phyloP scores from a whole-genome alignment of 148 eudicot species.

The Salicornia ramosissima region DNA sequence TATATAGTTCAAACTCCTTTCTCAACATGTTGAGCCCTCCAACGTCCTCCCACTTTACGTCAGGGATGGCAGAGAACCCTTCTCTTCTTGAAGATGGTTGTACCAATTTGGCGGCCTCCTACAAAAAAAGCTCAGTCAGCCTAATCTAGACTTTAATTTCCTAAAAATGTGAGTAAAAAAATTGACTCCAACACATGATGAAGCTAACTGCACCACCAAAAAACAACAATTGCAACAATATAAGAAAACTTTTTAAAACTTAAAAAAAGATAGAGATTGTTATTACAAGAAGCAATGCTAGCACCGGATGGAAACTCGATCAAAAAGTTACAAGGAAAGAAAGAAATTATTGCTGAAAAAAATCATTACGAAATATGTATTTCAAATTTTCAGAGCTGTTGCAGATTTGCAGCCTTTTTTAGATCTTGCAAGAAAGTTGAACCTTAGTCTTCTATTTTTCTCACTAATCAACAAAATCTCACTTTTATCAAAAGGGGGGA shows the following conservation, averaged over 20 bases:
- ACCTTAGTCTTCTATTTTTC: neutral
- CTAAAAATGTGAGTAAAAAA: no score
- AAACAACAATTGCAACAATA: no score
- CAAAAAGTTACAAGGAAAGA: neutral
- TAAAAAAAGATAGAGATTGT: no score
- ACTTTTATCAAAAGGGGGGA: neutral
- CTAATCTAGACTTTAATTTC: no score
- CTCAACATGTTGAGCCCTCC: slow-evolving; percentile 59
- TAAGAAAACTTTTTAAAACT: no score
- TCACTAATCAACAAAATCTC: neutral
- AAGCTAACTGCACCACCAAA: no score
- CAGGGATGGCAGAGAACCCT: slow-evolving; percentile 76
- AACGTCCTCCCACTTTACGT: slow-evolving; percentile 81
- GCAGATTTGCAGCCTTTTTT: neutral
- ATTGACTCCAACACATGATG: no score
- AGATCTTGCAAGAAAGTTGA: neutral
- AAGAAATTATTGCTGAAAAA: neutral
- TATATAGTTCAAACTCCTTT: slow-evolving; percentile 47
- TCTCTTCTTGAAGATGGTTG: slow-evolving; percentile 90
- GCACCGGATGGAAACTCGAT: no score
- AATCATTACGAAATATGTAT: neutral
- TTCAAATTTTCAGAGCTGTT: neutral
- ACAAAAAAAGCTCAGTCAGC: no score
- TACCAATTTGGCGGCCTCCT: slow-evolving; percentile 65
- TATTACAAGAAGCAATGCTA: no score